A percentile compares a stretch with the other conserved stretches of the same genome.
Conservation (phyloP, 768 basidiomycete species). For the Boletus rufocinnamomeus region DNA sequence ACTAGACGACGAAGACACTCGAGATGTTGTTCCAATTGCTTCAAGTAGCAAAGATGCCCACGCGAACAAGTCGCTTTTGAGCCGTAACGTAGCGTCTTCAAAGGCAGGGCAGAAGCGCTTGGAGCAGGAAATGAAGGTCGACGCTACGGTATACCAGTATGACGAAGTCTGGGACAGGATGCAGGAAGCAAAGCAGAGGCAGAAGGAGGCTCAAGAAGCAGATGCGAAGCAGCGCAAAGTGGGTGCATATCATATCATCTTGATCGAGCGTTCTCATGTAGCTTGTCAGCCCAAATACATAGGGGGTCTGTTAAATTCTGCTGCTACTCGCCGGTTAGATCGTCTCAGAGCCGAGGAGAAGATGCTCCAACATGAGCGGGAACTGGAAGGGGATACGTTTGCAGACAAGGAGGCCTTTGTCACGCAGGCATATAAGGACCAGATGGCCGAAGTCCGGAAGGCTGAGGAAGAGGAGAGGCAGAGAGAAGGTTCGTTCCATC, state of each 20-base stretch:
- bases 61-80: constrained; percentile 56
- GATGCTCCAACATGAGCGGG: constrained; percentile 92
- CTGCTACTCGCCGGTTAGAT: constrained; percentile 87
- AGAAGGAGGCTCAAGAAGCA: constrained; percentile 74
- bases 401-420: constrained; percentile 96
- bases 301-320: constrained; percentile 69
- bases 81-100: constrained; percentile 61
- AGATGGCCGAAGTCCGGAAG: constrained; percentile 86
- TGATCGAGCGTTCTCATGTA: constrained; percentile 11
- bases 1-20: constrained; percentile 61
- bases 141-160: constrained; percentile 87
- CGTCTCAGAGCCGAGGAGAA: constrained; percentile 95
- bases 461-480: constrained; percentile 92
- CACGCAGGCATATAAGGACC: constrained; percentile 95
- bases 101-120: constrained; percentile 71
- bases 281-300: constrained; percentile 88
- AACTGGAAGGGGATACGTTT: constrained; percentile 91
- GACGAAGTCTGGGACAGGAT: constrained; percentile 97
- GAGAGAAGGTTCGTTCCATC: constrained; percentile 69
- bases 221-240: constrained; percentile 82
- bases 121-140: constrained; percentile 76
- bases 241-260: constrained; percentile 23
- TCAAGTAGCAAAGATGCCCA: constrained; percentile 42
- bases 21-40: constrained; percentile 51
- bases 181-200: constrained; percentile 78